Percentiles rank a stretch among this genome's conserved stretches.
These are phyloP conservation scores for Phyllosticta capitalensis DNA, from an alignment of 2,329 filamentous ascomycete species.

Conservation along the genomic window DNA sequence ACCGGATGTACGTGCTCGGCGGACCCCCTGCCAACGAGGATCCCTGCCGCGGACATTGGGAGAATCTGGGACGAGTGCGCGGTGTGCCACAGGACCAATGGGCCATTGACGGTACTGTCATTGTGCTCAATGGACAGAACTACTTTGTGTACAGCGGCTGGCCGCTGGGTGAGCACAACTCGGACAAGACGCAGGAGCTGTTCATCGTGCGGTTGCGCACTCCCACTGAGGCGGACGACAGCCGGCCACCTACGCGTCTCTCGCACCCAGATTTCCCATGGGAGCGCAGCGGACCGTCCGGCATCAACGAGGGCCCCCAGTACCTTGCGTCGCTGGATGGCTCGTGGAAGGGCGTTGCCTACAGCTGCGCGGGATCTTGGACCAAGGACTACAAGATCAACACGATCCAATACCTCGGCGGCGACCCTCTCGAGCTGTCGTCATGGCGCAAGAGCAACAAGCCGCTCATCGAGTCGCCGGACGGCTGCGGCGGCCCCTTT, in stretches of 20 bases:
- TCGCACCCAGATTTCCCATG: constrained; percentile 31
- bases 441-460: constrained; percentile 31
- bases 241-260: constrained; percentile 27
- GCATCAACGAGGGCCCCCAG: constrained; percentile 39
- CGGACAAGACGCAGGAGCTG: constrained; percentile 33
- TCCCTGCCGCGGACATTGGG: constrained; percentile 27
- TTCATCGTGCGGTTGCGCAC: constrained; percentile 33
- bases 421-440: constrained; percentile 28
- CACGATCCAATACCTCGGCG: constrained; percentile 32
- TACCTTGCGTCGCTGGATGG: constrained; percentile 26
- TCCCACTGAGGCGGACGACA: constrained; percentile 26
- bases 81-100: constrained; percentile 36
- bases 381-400: constrained; percentile 41
- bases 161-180: constrained; percentile 27
- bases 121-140: constrained; percentile 27
- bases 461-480: constrained; percentile 32
- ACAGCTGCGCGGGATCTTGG: constrained; percentile 38
- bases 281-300: constrained; percentile 30
- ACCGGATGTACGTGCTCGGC: constrained; percentile 38
- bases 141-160: constrained; percentile 40
- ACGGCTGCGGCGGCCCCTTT: constrained; percentile 22
- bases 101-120: constrained; percentile 40
- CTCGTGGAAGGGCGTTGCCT: constrained; percentile 38
- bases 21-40: constrained; percentile 25
- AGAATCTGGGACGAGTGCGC: constrained; percentile 32